Evolutionary conservation across 140 eudicot species (phyloP), one percentile per base, ranked within the genome.

Genomic region (Oenanthe javanica): DNA sequence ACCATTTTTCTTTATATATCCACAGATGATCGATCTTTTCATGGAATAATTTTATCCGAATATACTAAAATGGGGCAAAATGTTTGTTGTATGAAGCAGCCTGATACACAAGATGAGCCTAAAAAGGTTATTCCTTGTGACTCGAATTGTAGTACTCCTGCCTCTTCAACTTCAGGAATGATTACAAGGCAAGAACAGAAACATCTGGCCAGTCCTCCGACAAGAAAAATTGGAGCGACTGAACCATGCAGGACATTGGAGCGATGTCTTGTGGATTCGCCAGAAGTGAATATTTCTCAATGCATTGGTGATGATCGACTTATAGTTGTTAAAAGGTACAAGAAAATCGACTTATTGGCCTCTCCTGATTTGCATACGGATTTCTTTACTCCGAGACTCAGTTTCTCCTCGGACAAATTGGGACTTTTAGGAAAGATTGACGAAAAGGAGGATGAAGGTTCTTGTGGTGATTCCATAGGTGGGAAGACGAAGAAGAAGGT

Each of bases 401-500:
- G 90, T 77, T 88, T 85, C 40, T 85, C 83, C 0, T 49, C 79
- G 0, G 85, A 74, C 18, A 81, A 76, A 59, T 0, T 50, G 4
- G 82, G 83, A 11, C 64, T 79, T 21, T 25, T 83, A 18, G 74
- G 31, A 36, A 85, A 77, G 42, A 79, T 81, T 77, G 87, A 86
- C 0, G 84, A 81, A 27, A 52, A 31, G 49, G 79, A 83, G 2
- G 83, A 83, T 8, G 80, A 79, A 59, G 83, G 77, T 52, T 81
- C 36, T 11, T 25, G 51, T 7, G n/a, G n/a, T n/a, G n/a, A n/a
- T n/a, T n/a, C n/a, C n/a, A n/a, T n/a, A n/a, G 76, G 10, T 50
- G 71, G 61, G 36, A 85, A 81, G 79, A 14, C 72, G 86, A 80
- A 71, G 76, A 87, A 84, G 84, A 85, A 50, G 71, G 91, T 87